Base-by-base conservation (phyloP, 139 green algal genomes). In the Edaphochlamys debaryana region DNA sequence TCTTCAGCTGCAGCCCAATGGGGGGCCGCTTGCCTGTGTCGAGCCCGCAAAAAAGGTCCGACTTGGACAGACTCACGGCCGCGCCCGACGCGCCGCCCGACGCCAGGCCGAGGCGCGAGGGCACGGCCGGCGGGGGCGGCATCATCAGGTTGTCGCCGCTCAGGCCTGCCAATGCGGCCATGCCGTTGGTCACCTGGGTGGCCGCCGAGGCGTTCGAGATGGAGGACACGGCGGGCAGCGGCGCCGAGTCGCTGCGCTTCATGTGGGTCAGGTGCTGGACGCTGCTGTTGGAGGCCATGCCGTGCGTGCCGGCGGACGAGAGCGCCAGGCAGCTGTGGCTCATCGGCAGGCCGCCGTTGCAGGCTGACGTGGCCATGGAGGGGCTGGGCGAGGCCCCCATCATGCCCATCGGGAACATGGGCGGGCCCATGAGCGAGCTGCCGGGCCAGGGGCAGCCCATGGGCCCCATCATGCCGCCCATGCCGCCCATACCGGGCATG, bases 1-100 rank as follows among this genome's bases (percentile, higher is more conserved):
- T 87, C 40, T 87, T 80, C 23, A 87, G 71, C 41, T 81, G 66
- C 42, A 87, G 81, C 8, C 81, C 81, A 17, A 86, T 80, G 40
- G 79, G 70, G 38, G 79, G 79, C 79, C 41, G 48, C 45, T 60
- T 32, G 69, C 42, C 37, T 6, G 32, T 22, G 45, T 76, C 78
- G 17, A 84, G 30, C 32, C 66, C 50, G 29, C 17, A 8, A 11
- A 84, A 76, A 45, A 84, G 27, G 45, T 83, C 77, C 34, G 77
- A 20, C 48, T 62, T 63, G 74, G 19, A 37, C 60, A 81, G 27
- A 13, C 60, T 7, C 34, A 25, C 27, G 36, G 27, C 66, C 3
- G 11, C 36, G 66, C 37, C 56, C 23, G 23, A 23, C 2, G 19
- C 56, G 23, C 23, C 56, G 56, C 56, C 56, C 25, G 56, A 63